Evolutionary conservation across 2,329 filamentous ascomycete genomes (phyloP).

Genomic region (Alternaria viburni): DNA sequence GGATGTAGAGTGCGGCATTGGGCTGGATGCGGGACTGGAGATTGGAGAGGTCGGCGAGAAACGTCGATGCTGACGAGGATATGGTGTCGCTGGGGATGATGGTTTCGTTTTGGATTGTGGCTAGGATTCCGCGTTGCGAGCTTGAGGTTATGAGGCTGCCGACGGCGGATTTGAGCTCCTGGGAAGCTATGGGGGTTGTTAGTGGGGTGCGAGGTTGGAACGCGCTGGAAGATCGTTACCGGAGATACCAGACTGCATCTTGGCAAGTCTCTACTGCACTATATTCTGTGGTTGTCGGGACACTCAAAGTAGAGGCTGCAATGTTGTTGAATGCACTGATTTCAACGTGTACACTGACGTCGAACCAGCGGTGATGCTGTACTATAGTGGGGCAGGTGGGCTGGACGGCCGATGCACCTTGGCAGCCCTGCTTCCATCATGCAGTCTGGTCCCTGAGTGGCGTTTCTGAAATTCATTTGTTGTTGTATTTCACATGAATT

Average conservation of each 20-base stretch:
- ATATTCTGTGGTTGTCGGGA: background rate
- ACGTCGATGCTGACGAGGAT: conserved; percentile 59
- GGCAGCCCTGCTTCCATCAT: conserved; percentile 3
- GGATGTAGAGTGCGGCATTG: conserved; percentile 73
- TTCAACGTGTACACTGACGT: conserved; percentile 14
- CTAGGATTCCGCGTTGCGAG: conserved; percentile 72
- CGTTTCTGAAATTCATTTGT: background rate
- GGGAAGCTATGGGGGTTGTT: conserved; percentile 61
- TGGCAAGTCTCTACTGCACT: conserved; percentile 21
- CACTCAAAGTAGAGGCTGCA: background rate
- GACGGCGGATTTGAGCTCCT: conserved; percentile 78
- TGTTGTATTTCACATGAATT: background rate
- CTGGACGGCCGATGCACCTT: conserved; percentile 11
- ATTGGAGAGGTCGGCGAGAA: conserved; percentile 67
- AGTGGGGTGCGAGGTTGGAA: conserved; percentile 7
- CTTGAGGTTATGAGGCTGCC: conserved; percentile 68
- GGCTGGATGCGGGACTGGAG: conserved; percentile 69
- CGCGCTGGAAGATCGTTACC: conserved; percentile 54
- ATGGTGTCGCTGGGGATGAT: conserved; percentile 68
- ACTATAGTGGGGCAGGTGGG: conserved; percentile 29
- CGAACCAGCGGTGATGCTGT: conserved; percentile 6
- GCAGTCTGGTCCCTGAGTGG: background rate
- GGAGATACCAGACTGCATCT: conserved; percentile 81
- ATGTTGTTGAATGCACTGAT: background rate
- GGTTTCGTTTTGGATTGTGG: conserved; percentile 70